phyloP scores from a whole-genome alignment of 768 basidiomycete species.

The Sistotremastrum niveocremeum region DNA sequence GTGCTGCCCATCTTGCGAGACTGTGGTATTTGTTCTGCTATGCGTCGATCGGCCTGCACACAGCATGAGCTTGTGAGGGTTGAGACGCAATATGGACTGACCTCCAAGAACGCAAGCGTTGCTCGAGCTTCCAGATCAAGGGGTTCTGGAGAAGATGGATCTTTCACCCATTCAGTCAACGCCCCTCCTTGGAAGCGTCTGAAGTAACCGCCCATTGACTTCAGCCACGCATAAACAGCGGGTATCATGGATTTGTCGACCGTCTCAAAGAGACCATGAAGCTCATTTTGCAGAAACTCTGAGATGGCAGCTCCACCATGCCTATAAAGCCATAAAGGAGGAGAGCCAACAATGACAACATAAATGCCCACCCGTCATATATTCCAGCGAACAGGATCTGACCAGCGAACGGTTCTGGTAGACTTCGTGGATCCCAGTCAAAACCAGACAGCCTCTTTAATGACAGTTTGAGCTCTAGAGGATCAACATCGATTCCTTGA shows the following conservation, averaged over 20 bases:
- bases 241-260: conserved; percentile 59
- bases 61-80: not conserved
- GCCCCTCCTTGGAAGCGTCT: conserved; percentile 76
- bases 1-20: conserved; percentile 48
- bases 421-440: conserved; percentile 56
- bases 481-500: conserved; percentile 59
- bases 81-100: conserved; percentile 19
- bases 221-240: conserved; percentile 63
- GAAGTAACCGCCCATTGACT: conserved; percentile 81
- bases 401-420: conserved; percentile 42
- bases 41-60: too few species aligned
- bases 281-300: conserved; percentile 69
- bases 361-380: conserved; percentile 67
- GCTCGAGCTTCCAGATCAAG: conserved; percentile 78
- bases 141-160: conserved; percentile 11
- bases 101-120: conserved; percentile 79
- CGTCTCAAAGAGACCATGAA: conserved; percentile 76
- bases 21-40: too few species aligned
- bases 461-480: conserved; percentile 55
- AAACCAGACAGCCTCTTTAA: conserved; percentile 47
- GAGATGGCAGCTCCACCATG: conserved; percentile 90
- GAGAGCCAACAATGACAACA: not conserved
- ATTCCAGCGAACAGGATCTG: conserved; percentile 83
- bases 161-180: conserved; percentile 49
- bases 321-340: conserved; percentile 23